Percentiles rank a stretch among this genome's conserved stretches.
Conservation (phyloP, 345 rosid species). For the Camelina laxa region DNA sequence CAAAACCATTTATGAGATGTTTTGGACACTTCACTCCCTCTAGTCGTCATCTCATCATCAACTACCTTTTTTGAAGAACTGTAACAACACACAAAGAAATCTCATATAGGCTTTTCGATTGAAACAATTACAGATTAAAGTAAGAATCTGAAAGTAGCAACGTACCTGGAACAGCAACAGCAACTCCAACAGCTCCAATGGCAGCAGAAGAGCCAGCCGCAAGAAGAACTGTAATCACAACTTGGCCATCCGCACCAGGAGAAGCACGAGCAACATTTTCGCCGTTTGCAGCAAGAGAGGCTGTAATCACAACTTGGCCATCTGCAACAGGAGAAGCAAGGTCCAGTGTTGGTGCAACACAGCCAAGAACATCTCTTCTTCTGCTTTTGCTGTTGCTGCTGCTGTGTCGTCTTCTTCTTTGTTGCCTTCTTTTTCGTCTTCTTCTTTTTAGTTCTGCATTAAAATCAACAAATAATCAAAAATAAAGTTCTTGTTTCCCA, state of each 20-base stretch:
- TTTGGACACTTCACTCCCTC: constrained; percentile 31
- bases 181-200: constrained; percentile 35
- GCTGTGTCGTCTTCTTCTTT: constrained; percentile 34
- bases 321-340: constrained; percentile 36
- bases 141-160: constrained; percentile 1
- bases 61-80: constrained; percentile 31
- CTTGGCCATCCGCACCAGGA: constrained; percentile 40
- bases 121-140: neutral
- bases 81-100: constrained; percentile 19
- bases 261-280: constrained; percentile 30
- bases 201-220: constrained; percentile 36
- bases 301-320: constrained; percentile 35
- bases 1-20: constrained; percentile 37
- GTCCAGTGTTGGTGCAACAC: constrained; percentile 37
- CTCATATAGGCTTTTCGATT: too few relatives aligned
- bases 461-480: constrained; percentile 5
- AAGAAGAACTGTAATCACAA: constrained; percentile 21
- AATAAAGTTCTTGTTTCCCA: neutral
- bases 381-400: constrained; percentile 40
- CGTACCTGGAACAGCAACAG: constrained; percentile 38
- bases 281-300: constrained; percentile 35
- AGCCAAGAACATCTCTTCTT: constrained; percentile 45
- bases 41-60: constrained; percentile 32
- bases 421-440: constrained; percentile 25
- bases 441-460: constrained; percentile 38